Conservation (phyloP, 2,329 filamentous ascomycete genomes). For the Trichoderma arundinaceum region DNA sequence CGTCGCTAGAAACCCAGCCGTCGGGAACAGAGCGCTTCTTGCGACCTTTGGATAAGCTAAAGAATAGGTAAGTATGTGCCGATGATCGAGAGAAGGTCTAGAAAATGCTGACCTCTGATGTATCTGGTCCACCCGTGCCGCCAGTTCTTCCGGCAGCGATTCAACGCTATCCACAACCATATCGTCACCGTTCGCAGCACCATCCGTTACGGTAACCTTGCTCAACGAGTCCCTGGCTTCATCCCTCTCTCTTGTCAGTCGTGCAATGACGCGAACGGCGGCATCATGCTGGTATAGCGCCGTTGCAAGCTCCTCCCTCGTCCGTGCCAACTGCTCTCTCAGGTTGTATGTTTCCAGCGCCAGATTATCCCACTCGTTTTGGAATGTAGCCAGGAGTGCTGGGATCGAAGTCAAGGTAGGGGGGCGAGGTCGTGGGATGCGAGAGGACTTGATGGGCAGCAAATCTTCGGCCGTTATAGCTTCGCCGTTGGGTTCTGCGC, state of each 20-base stretch:
- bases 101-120: constrained; percentile 68
- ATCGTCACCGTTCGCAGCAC: constrained; percentile 70
- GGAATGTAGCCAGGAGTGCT: constrained; percentile 89
- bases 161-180: constrained; percentile 88
- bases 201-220: constrained; percentile 74
- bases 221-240: constrained; percentile 89
- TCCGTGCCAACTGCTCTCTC: constrained; percentile 86
- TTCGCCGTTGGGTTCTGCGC: constrained; percentile 89
- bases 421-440: constrained; percentile 84
- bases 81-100: neutral
- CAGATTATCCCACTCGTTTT: constrained; percentile 97
- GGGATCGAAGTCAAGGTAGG: constrained; percentile 96
- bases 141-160: constrained; percentile 72
- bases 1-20: constrained; percentile 80
- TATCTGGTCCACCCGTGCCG: constrained; percentile 76
- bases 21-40: constrained; percentile 87
- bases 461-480: constrained; percentile 84
- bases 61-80: constrained; percentile 27
- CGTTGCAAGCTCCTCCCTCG: constrained; percentile 89
- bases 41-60: constrained; percentile 81
- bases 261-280: constrained; percentile 91
- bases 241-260: constrained; percentile 87
- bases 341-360: constrained; percentile 91
- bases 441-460: constrained; percentile 81
- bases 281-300: constrained; percentile 97